Evolutionary conservation across 2,329 filamentous ascomycete species (phyloP).

Genomic region (Annulohypoxylon truncatum): DNA sequence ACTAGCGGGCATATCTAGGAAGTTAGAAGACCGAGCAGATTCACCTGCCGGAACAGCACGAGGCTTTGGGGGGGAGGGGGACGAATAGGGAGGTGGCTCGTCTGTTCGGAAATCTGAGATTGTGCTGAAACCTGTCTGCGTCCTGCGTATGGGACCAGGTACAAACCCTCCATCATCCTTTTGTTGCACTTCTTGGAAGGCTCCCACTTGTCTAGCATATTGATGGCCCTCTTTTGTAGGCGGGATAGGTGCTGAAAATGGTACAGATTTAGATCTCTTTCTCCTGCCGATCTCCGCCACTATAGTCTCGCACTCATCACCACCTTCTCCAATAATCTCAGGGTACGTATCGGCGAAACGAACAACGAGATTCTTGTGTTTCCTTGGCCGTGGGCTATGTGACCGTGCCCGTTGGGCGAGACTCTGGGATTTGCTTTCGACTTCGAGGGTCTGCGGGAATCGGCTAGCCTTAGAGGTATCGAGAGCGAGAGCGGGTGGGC

Average conservation of each 20-base stretch:
- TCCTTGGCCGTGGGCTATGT: conserved; percentile 64
- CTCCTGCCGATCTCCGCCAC: conserved; percentile 75
- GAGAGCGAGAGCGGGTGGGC: conserved; percentile 60
- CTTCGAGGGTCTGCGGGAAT: conserved; percentile 65
- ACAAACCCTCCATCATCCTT: conserved; percentile 60
- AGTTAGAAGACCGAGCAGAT: conserved; percentile 45
- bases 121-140: conserved; percentile 66
- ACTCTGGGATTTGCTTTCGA: conserved; percentile 58
- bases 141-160: conserved; percentile 66
- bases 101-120: conserved; percentile 45
- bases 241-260: conserved; percentile 49
- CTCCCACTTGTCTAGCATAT: conserved; percentile 43
- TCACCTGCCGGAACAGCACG: conserved; percentile 51
- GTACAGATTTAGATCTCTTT: conserved; percentile 58
- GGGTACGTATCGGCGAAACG: conserved; percentile 78
- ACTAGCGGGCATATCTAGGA: conserved; percentile 51
- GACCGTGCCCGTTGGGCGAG: conserved; percentile 57
- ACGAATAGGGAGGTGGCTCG: conserved; percentile 29
- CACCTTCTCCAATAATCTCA: conserved; percentile 89
- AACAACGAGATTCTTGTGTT: conserved; percentile 73
- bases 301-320: conserved; percentile 83
- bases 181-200: conserved; percentile 45
- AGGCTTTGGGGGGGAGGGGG: conserved; percentile 43
- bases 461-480: conserved; percentile 67
- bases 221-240: conserved; percentile 48